Base-by-base conservation (phyloP, 345 rosid species). In the Leavenworthia alabamica region DNA sequence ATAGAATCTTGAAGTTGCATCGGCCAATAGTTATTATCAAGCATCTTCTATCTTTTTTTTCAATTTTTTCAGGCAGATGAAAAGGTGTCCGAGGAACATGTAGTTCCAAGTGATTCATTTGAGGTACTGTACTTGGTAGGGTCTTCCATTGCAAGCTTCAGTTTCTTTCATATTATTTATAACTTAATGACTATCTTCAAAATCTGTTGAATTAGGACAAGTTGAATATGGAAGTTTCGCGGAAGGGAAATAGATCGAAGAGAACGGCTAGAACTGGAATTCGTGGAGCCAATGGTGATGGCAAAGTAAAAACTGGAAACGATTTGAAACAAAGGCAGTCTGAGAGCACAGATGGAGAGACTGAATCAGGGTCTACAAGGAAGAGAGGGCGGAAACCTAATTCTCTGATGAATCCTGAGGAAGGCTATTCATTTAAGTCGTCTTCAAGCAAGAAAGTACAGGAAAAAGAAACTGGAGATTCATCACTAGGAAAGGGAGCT, bases 361-460 rank as follows among this genome's bases (percentile, higher is more conserved):
- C 68, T 11, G 60, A 50, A 24, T 48, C 65, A 48, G 70, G 45
- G 32, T 62, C 54, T n/a, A 50, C 65, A 8, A 78, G 59, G 78
- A 86, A 72, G 75, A 83, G 90, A 73, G 85, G 82, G 15, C 44
- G 80, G 62, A 81, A 75, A 77, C 90, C 81, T 42, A 90, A 78
- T 73, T 73, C 88, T 24, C 73, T 81, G 71, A 79, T 83, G 77
- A 82, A 76, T 64, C 76, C 89, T 23, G 89, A 73, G 42, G 91
- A 87, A 78, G 86, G 86, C 41, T 80, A 80, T 66, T 22, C 62
- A 22, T 22, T 57, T 22, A 74, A 59, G 67, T 16, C 61, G 6
- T 39, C 73, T 53, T 68, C 35, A 33, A 51, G 50, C 22, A 77
- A 53, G 72, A 81, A 68, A 44, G 48, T 48, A 56, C 72, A 27